phyloP scores from a whole-genome alignment of 73 alveolate species.

The Tetrahymena elliotti region DNA sequence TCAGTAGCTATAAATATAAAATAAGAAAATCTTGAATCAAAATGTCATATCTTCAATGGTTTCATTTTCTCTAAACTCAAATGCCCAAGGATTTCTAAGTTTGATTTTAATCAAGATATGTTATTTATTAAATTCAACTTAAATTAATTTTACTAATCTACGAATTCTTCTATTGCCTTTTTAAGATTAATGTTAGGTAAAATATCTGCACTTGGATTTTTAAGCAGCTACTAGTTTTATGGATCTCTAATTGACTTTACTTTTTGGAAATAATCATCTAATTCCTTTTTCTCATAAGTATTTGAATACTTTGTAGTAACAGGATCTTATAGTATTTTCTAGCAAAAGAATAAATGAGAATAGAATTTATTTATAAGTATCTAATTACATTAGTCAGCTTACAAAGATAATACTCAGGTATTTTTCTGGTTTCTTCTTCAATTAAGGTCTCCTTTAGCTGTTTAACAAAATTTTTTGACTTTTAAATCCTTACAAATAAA shows the following conservation, averaged over 20 bases:
- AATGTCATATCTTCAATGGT: not conserved
- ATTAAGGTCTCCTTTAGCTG: not conserved
- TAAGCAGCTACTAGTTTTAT: not conserved
- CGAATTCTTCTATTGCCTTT: not conserved
- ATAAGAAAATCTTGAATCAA: not conserved
- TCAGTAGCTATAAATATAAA: no score
- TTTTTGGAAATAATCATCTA: not conserved
- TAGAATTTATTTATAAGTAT: not conserved
- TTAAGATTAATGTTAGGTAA: not conserved
- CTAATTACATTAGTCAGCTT: not conserved
- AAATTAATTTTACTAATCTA: not conserved
- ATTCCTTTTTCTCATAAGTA: not conserved
- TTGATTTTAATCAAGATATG: not conserved
- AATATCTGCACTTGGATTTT: not conserved
- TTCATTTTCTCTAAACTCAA: not conserved
- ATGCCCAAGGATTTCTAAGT: not conserved
- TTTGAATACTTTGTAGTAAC: not conserved
- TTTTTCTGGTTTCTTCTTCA: not conserved
- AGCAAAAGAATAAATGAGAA: not conserved
- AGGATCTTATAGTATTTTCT: not conserved
- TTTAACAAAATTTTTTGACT: no score
- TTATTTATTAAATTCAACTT: not conserved
- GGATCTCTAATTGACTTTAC: not conserved
- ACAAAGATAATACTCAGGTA: not conserved
- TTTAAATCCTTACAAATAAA: no score